Conservation (phyloP, 331 rosid genomes). For the Pyrus hybrid region DNA sequence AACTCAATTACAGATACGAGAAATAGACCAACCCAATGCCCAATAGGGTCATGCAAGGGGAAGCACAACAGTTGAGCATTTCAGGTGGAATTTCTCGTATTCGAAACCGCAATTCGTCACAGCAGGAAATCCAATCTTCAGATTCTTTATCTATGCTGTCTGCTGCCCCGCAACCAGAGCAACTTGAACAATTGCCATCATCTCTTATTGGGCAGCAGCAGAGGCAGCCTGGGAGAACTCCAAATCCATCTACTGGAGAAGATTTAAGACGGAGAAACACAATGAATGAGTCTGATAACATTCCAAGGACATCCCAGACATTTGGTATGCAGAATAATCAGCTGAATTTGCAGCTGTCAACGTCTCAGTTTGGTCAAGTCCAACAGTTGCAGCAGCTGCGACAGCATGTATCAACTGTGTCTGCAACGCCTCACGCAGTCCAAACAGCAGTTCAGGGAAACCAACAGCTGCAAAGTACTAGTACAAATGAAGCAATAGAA, state of each 20-base stretch:
- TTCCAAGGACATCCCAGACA: slow-evolving; percentile 41
- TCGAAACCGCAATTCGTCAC: slow-evolving; percentile 26
- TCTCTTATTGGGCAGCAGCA: slow-evolving; percentile 67
- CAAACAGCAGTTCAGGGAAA: slow-evolving; percentile 50
- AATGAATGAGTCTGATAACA: slow-evolving; percentile 28
- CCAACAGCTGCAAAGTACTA: slow-evolving; percentile 30
- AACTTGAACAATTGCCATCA: slow-evolving; percentile 73
- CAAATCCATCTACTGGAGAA: slow-evolving; percentile 17
- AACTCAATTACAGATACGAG: slow-evolving; percentile 32
- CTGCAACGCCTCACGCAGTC: slow-evolving; percentile 31
- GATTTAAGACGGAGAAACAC: slow-evolving; percentile 46
- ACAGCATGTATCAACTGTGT: slow-evolving; percentile 32
- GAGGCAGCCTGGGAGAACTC: slow-evolving; percentile 47
- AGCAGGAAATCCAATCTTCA: slow-evolving; percentile 33
- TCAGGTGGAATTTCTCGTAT: slow-evolving; percentile 35
- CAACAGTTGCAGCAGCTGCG: slow-evolving; percentile 44
- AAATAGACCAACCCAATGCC: slow-evolving; percentile 30
- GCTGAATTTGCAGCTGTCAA: slow-evolving; percentile 33
- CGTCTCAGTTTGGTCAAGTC: slow-evolving; percentile 45
- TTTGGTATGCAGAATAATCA: slow-evolving; percentile 32
- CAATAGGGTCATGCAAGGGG: slow-evolving; percentile 24
- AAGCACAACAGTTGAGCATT: slow-evolving; percentile 30
- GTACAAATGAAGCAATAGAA: slow-evolving; percentile 44
- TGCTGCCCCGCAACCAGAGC: slow-evolving; percentile 60
- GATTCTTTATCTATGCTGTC: slow-evolving; percentile 38